Percentiles rank a stretch among this genome's conserved stretches.
These are phyloP conservation scores for Euphorbia peplus DNA, from an alignment of 345 rosid genomes.

Conservation along the genomic window DNA sequence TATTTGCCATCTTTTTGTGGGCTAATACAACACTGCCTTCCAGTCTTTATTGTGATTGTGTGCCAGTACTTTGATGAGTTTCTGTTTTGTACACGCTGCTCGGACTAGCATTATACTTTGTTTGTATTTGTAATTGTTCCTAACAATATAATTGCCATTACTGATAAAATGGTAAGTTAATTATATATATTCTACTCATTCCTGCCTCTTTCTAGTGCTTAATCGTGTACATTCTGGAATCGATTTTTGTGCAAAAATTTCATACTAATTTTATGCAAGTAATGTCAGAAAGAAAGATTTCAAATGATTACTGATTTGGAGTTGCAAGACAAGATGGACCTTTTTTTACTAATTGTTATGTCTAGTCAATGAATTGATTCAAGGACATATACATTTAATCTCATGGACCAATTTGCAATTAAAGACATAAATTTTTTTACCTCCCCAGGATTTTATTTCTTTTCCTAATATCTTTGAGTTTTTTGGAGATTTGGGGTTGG, in stretches of 20 bases:
- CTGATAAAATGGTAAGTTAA: too few relatives aligned
- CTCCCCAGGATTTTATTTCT: too few relatives aligned
- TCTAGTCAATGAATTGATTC: neutral
- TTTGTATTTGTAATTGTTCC: neutral
- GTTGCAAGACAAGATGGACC: neutral
- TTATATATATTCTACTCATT: too few relatives aligned
- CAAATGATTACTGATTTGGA: neutral
- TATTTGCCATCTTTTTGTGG: neutral
- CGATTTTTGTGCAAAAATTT: neutral
- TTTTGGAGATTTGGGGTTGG: too few relatives aligned
- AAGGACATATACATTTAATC: neutral
- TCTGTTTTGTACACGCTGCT: neutral
- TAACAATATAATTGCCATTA: too few relatives aligned
- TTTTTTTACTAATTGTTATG: neutral
- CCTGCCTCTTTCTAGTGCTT: too few relatives aligned
- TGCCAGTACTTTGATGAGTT: neutral
- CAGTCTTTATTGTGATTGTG: neutral
- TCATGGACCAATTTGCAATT: neutral
- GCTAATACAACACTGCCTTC: neutral
- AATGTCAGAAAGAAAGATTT: neutral
- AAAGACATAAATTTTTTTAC: too few relatives aligned
- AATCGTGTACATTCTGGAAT: neutral
- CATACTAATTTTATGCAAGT: neutral
- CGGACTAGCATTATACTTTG: neutral
- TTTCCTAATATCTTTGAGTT: too few relatives aligned